These are phyloP conservation scores for Picochlorum sp. DNA, from an alignment of 139 green algal species.

Conservation along the genomic window DNA sequence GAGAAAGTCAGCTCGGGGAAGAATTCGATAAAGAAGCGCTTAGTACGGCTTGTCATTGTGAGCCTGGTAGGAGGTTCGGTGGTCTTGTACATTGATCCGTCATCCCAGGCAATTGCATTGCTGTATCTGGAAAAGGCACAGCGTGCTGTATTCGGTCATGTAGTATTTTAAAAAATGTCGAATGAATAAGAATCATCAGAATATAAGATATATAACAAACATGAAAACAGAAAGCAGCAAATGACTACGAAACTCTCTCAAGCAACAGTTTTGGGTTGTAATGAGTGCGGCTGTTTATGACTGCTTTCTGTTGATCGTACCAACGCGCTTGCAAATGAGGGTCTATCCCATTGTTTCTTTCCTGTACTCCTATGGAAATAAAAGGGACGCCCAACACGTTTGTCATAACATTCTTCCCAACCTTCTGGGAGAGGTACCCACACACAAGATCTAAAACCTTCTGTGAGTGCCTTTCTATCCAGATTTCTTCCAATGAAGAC, in stretches of 20 bases:
- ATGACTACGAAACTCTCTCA: neutral
- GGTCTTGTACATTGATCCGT: slow-evolving; percentile 36
- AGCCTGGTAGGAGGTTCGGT: slow-evolving; percentile 18
- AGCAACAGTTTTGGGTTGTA: slow-evolving; percentile 17
- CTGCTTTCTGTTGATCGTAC: slow-evolving; percentile 30
- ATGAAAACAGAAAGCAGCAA: too few species aligned
- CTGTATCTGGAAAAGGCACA: too few species aligned
- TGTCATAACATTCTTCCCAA: slow-evolving; percentile 61
- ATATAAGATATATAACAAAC: too few species aligned
- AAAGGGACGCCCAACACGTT: slow-evolving; percentile 24
- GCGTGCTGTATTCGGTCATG: too few species aligned
- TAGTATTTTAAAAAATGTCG: too few species aligned
- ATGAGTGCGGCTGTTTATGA: slow-evolving; percentile 30
- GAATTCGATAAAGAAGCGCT: neutral
- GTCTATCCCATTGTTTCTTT: slow-evolving; percentile 26
- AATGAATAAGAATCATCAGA: too few species aligned
- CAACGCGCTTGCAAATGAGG: slow-evolving; percentile 30
- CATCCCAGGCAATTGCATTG: neutral
- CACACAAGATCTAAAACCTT: slow-evolving; percentile 64
- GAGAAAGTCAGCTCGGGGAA: neutral
- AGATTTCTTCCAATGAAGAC: slow-evolving; percentile 76
- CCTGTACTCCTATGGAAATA: slow-evolving; percentile 22
- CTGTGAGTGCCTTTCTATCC: slow-evolving; percentile 35
- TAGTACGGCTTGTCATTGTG: slow-evolving; percentile 13
- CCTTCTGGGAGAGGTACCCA: slow-evolving; percentile 66